Evolutionary conservation across 495 filamentous ascomycete species (phyloP).

Genomic region (Penicillium pulvis): DNA sequence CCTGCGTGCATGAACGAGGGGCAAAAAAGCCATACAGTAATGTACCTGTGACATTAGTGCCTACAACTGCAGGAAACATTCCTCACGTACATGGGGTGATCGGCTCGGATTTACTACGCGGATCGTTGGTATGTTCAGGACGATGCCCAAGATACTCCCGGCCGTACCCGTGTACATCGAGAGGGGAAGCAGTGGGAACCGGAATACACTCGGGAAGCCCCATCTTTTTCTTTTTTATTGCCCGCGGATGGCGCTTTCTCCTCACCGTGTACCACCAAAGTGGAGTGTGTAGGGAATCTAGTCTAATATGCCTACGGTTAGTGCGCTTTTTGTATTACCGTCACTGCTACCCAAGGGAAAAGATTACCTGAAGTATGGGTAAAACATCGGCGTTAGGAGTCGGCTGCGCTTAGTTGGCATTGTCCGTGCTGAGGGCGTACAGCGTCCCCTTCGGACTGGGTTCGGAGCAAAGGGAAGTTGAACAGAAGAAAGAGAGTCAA

Average conservation of each 20-base stretch:
- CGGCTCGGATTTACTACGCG: constrained; percentile 1
- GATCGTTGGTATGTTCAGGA: constrained; percentile 5
- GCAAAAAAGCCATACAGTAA: constrained; percentile 5
- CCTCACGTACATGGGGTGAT: constrained; percentile 11
- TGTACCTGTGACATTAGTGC: neutral
- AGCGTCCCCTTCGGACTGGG: constrained; percentile 6
- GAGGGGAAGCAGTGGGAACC: constrained; percentile 3
- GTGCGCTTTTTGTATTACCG: neutral
- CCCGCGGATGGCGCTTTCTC: constrained; percentile 12
- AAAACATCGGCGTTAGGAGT: constrained; percentile 1
- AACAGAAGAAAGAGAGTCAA: neutral
- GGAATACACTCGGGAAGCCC: constrained; percentile 19
- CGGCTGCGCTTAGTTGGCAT: constrained; percentile 8
- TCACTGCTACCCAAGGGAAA: constrained; percentile 2
- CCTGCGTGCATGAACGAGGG: constrained; percentile 17
- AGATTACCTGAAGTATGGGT: neutral
- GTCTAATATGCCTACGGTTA: neutral
- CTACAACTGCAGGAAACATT: constrained; percentile 3
- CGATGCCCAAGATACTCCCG: constrained; percentile 1
- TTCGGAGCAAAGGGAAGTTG: constrained; percentile 9
- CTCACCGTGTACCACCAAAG: constrained; percentile 14
- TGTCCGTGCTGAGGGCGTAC: constrained; percentile 4
- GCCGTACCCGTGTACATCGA: constrained; percentile 6
- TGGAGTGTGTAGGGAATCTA: constrained; percentile 1
- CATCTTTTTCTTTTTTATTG: constrained; percentile 6